Percentiles rank a stretch among this genome's conserved stretches.
Conservation (phyloP, 805 yeast genomes). For the Saturnispora silvae region DNA sequence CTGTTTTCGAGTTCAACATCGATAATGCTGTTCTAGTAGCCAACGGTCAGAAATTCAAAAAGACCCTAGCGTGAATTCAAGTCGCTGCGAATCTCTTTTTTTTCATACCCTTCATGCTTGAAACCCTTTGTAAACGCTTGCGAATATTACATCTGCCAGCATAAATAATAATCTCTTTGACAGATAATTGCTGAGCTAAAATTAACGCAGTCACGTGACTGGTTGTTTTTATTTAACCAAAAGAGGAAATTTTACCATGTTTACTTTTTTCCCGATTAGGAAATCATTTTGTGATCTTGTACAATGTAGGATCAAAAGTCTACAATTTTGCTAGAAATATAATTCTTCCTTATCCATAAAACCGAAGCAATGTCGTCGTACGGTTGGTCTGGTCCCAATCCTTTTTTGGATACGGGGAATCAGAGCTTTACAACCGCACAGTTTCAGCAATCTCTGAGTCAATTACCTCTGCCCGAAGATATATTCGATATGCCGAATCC, state of each 20-base stretch:
- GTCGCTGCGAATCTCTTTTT: too few relatives aligned
- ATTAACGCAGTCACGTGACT: constrained; percentile 1
- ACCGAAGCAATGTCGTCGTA: constrained; percentile 6
- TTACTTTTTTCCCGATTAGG: constrained; percentile 4
- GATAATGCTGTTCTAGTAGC: not conserved
- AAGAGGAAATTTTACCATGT: constrained; percentile 8
- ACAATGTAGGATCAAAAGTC: too few relatives aligned
- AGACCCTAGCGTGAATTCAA: not conserved
- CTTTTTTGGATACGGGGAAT: constrained; percentile 7
- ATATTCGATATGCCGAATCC: constrained; percentile 33
- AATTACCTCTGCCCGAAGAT: constrained; percentile 43
- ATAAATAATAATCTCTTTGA: too few relatives aligned
- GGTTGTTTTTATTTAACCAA: constrained; percentile 5
- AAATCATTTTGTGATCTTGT: not conserved
- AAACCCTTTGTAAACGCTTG: too few relatives aligned
- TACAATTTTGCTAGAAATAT: too few relatives aligned
- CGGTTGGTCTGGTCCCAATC: constrained; percentile 8
- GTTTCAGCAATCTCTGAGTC: constrained; percentile 19
- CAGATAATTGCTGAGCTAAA: too few relatives aligned
- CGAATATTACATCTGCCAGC: too few relatives aligned
- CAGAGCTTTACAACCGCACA: constrained; percentile 5
- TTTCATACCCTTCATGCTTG: too few relatives aligned
- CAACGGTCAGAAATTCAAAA: constrained; percentile 8
- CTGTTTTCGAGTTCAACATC: not conserved
- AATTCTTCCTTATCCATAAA: too few relatives aligned